These are phyloP conservation scores for Durusdinium trenchii DNA, from an alignment of 73 alveolate genomes.

Conservation along the genomic window DNA sequence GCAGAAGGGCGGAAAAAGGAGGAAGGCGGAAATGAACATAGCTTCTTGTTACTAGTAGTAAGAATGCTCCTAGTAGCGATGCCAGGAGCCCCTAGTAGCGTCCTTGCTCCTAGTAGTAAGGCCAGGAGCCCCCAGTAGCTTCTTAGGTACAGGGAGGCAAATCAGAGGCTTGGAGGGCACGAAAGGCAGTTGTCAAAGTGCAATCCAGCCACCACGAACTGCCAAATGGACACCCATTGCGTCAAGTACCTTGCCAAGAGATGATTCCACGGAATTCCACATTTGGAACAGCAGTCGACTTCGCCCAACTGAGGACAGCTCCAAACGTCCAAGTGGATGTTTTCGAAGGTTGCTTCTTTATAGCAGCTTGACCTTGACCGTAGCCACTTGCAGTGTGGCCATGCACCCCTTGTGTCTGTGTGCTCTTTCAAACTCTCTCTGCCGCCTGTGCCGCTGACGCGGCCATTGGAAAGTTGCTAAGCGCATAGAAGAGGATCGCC, in stretches of 20 bases:
- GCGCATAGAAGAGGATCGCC: slow-evolving; percentile 81
- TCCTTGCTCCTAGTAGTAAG: too few relatives aligned
- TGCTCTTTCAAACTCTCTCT: neutral
- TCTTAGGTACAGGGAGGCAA: too few relatives aligned
- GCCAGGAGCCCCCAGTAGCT: too few relatives aligned
- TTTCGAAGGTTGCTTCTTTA: slow-evolving; percentile 70
- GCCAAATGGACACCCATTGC: slow-evolving; percentile 95
- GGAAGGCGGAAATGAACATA: neutral
- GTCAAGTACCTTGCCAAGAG: slow-evolving; percentile 60
- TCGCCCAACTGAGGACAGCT: neutral
- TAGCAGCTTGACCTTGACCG: slow-evolving; percentile 74
- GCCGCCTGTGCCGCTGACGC: slow-evolving; percentile 16
- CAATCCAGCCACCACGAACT: slow-evolving; percentile 27
- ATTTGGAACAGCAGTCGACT: neutral
- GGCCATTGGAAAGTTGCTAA: slow-evolving; percentile 92
- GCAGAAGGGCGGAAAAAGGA: neutral
- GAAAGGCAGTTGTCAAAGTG: neutral
- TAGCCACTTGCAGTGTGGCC: neutral
- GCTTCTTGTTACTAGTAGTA: neutral
- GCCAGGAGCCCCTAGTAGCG: too few relatives aligned
- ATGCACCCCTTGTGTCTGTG: neutral
- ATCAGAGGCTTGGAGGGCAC: neutral
- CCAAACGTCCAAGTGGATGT: slow-evolving; percentile 81
- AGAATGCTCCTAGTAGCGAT: too few relatives aligned
- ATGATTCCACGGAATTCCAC: neutral